Evolutionary conservation across 1,284 basidiomycete genomes (phyloP), one percentile per base, ranked within the genome.

Genomic region (Stygiomarasmius scandens): DNA sequence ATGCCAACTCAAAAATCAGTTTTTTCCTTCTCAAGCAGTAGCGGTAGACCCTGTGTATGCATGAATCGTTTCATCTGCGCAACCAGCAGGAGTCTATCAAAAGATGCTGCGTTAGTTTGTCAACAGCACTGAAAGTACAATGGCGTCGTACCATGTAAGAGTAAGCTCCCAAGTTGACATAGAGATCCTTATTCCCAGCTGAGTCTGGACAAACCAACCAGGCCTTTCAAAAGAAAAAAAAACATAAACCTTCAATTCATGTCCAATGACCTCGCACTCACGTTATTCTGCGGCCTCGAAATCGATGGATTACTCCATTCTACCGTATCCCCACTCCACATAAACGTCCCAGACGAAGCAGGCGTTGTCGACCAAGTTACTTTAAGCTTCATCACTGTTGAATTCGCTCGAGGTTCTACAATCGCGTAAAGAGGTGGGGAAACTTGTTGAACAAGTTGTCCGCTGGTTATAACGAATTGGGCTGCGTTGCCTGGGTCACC

Each of bases 1-100:
- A n/a, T n/a, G n/a, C n/a, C n/a, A n/a, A n/a, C n/a, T n/a, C 29
- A 12, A 32, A 6, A 32, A 6, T 32, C 29, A 5, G 12, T 12
- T 32, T 32, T 12, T 32, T 12, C 29, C 5, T 5, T 16, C 16
- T 41, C n/a, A 41, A 41, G 38, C 14, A 6, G 38, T 41, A 5
- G 38, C 38, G n/a, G 38, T 32, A 3, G 51, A 47, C 11, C 82
- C 84, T 3, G 84, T 86, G 69, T 86, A 87, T 11, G 80, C 84
- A 65, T 86, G 82, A 58, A 87, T 81, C 0, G 84, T 86, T 71
- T 85, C 75, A 66, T 86, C 84, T 4, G 82, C 81, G 63, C 81
- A 84, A 19, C 82, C 82, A 54, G 83, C 74, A 2, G 85, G 84
- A 0, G 85, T 86, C 69, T 76, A 29, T 14, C 20, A 51, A 9